A percentile compares a stretch with the other conserved stretches of the same genome.
These are phyloP conservation scores for Paraphoma sp. DNA, from an alignment of 2,329 filamentous ascomycete genomes.

Conservation along the genomic window DNA sequence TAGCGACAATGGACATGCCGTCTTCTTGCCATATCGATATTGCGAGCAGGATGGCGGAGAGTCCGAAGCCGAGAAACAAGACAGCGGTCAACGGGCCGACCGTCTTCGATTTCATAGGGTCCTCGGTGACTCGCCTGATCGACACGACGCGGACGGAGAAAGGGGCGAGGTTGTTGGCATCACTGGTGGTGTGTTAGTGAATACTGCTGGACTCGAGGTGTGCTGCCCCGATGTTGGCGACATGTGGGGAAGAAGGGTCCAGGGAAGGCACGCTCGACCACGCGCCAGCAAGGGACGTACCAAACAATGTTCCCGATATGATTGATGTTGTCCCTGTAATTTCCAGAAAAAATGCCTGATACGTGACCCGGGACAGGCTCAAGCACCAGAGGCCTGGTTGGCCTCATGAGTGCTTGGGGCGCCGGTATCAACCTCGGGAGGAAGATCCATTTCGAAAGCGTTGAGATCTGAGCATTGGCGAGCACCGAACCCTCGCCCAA, in stretches of 20 bases:
- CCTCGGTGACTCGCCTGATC: slow-evolving; percentile 41
- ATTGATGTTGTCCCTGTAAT: slow-evolving; percentile 54
- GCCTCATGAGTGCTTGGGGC: slow-evolving; percentile 58
- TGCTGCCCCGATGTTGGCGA: neutral
- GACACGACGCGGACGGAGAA: slow-evolving; percentile 51
- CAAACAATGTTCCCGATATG: slow-evolving; percentile 58
- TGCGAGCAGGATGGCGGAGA: slow-evolving; percentile 52
- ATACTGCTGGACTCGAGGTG: neutral
- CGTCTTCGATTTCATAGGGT: slow-evolving; percentile 52
- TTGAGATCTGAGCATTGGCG: slow-evolving; percentile 58
- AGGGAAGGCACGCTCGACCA: neutral
- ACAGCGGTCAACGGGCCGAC: slow-evolving; percentile 55
- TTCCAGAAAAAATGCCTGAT: slow-evolving; percentile 56
- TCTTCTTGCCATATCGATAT: slow-evolving; percentile 55
- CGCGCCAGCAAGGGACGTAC: slow-evolving; percentile 27
- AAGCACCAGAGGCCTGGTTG: slow-evolving; percentile 52
- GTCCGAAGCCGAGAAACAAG: slow-evolving; percentile 52
- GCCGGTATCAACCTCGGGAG: slow-evolving; percentile 59
- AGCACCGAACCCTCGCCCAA: slow-evolving; percentile 59
- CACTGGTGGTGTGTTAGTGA: slow-evolving; percentile 23
- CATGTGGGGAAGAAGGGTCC: slow-evolving; percentile 10
- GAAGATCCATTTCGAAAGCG: slow-evolving; percentile 57
- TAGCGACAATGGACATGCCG: slow-evolving; percentile 59
- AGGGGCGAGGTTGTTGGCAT: slow-evolving; percentile 43
- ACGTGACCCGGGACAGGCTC: slow-evolving; percentile 50